Evolutionary conservation across 768 basidiomycete genomes (phyloP), one percentile per base, ranked within the genome.

Genomic region (Solioccasus polychromus): DNA sequence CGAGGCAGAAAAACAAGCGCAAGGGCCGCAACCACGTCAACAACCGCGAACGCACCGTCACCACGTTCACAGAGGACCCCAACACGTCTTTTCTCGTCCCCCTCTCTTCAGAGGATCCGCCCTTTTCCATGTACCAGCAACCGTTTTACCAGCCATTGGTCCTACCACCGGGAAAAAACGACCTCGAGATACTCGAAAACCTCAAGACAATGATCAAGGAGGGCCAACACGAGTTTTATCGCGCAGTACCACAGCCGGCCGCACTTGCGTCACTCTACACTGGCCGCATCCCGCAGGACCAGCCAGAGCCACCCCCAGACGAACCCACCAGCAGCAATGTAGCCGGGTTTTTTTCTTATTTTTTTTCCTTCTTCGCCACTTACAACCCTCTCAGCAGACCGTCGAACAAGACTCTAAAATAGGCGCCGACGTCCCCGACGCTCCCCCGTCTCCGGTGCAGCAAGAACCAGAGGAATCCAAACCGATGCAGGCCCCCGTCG

Each of bases 141-240:
- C 55, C 38, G 47, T 61, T 62, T 43, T 68, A 47, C 52, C 57
- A 50, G 44, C 57, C 52, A 8, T 9, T 31, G 49, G 54, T 57
- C n/a, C 58, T 75, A 0, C 75, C 78, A 3, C 72, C 77, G 18
- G 84, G 82, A 8, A 72, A 78, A 55, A 75, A 71, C 59, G 88
- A 88, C 67, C 75, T 89, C 50, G 83, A 88, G 61, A 74, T 82
- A 25, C 75, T 90, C 48, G 80, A 88, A 66, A 80, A 80, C 45
- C 79, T 90, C 63, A 89, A 90, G 63, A 69, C 78, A 19, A 69
- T 77, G 44, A 89, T 90, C 65, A 83, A 81, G 58, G 74, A 71
- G 25, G 79, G 78, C 39, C 86, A 90, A 58, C 87, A 90, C 63
- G 79, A 85, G 44, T 71, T 80, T 54, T 90, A 79, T 62, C 76